Conservation (phyloP, 2,329 filamentous ascomycete species). For the Fusarium sp. region DNA sequence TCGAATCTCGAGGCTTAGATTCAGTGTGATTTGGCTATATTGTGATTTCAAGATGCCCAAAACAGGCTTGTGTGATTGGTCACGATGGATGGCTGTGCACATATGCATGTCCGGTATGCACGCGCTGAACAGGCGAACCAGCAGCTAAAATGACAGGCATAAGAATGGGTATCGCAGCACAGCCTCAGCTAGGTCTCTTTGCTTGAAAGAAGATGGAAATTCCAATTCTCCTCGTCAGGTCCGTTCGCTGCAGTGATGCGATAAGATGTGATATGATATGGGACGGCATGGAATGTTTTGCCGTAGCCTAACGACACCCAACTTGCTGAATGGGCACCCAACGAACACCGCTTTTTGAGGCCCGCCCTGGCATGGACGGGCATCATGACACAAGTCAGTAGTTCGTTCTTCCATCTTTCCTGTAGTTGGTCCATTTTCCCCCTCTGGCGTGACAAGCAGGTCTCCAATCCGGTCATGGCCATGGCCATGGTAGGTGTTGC, state of each 20-base stretch:
- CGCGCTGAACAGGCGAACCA: conserved; percentile 16
- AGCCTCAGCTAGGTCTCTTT: conserved; percentile 24
- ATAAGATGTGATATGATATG: conserved; percentile 4
- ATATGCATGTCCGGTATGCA: conserved; percentile 1
- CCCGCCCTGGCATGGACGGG: conserved; percentile 19
- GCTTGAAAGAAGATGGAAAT: conserved; percentile 31
- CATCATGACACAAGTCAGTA: conserved; percentile 12
- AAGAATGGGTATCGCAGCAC: conserved; percentile 12
- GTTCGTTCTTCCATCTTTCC: conserved; percentile 2
- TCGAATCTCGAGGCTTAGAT: conserved; percentile 12
- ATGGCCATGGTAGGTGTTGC: conserved; percentile 16
- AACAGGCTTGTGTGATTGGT: conserved; percentile 11
- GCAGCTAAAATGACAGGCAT: conserved; percentile 21
- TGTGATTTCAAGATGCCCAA: conserved; percentile 20
- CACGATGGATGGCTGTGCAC: conserved; percentile 20
- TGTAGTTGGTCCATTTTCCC: conserved; percentile 20
- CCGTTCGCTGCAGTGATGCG: not conserved
- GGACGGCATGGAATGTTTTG: conserved; percentile 3
- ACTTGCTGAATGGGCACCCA: conserved; percentile 32
- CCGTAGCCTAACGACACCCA: conserved; percentile 37
- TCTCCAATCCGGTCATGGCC: conserved; percentile 27
- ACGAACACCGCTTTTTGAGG: conserved; percentile 34
- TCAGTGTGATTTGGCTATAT: conserved; percentile 11
- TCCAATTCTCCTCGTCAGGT: conserved; percentile 16
- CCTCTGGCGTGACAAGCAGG: conserved; percentile 29